Percentiles rank a stretch among this genome's conserved stretches.
Evolutionary conservation across 2,329 filamentous ascomycete genomes (phyloP).

Genomic region (Colletotrichum liaoningense): DNA sequence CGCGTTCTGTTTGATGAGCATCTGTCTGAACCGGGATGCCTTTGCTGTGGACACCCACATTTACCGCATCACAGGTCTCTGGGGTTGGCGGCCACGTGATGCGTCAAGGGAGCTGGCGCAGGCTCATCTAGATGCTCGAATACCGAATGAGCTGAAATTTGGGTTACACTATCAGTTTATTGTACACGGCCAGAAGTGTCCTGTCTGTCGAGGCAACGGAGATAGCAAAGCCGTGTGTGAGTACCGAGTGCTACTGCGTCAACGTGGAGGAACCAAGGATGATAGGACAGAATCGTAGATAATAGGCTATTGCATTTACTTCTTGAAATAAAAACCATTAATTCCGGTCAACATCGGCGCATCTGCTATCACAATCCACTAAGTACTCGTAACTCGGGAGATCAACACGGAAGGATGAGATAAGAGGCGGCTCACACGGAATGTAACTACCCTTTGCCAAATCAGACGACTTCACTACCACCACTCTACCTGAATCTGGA

Average conservation of each 20-base stretch:
- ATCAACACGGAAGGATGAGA: too few species aligned
- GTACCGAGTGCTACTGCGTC: neutral
- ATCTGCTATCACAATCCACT: too few species aligned
- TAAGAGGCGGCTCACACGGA: too few species aligned
- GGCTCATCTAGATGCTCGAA: neutral
- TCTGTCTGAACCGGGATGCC: conserved; percentile 3
- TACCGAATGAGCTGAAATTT: conserved; percentile 14
- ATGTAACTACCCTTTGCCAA: too few species aligned
- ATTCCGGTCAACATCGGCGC: too few species aligned
- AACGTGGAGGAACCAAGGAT: neutral
- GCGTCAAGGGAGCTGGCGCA: neutral
- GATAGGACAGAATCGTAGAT: too few species aligned
- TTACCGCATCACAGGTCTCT: conserved; percentile 12
- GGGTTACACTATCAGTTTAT: conserved; percentile 7
- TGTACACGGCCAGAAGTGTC: conserved; percentile 14
- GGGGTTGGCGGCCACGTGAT: neutral
- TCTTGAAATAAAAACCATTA: too few species aligned
- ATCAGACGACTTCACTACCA: neutral
- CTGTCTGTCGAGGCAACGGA: conserved; percentile 8
- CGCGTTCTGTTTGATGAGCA: conserved; percentile 17
- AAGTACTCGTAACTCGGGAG: too few species aligned
- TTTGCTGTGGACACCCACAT: conserved; percentile 23
- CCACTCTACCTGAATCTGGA: neutral
- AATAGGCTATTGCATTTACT: too few species aligned
- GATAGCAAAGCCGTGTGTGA: neutral